Evolutionary conservation across 768 basidiomycete genomes (phyloP), one percentile per base, ranked within the genome.

Genomic region (Tremella fuciformis): DNA sequence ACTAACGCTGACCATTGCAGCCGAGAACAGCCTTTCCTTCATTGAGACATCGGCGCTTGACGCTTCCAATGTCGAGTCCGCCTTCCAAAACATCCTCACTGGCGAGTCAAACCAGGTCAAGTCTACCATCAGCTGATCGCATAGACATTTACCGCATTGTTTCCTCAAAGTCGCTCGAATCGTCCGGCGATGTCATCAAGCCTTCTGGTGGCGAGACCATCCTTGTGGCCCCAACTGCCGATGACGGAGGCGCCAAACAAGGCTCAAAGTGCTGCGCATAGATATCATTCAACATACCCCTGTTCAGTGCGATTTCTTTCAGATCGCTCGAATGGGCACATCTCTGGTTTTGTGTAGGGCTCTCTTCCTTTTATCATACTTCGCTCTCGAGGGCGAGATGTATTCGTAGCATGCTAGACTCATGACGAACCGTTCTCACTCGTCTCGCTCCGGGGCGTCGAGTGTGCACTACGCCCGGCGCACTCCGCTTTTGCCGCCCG

Each of bases 1-100:
- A 34, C 59, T 44, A 41, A 3, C 38, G 29, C 13, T 15, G 25
- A 22, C 42, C 42, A 38, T 18, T 18, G 3, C 52, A 91, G 91
- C 88, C 68, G 91, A 94, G 80, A 91, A 93, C 72, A 86, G 86
- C 19, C 79, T 97, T 67, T 89, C 88, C 55, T 94, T 94, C 83
- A 94, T 99, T 66, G 94, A 99, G 82, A 99, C 94, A 60, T 99
- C 94, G 73, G 94, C 94, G 80, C 86, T 98, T 84, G 96, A 99
- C 85, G 91, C 94, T 70, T 93, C 91, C 51, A 96, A 97, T 80
- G 93, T 99, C 79, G 94, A 98, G 80, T 80, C 84, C 57, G 96
- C 94, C 51, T 99, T 99, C 86, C 92, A 98, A 78, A 91, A 85
- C 58, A 97, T 97, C 74, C 83, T 99, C 62, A 86, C 88, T 46